Evolutionary conservation across 2,329 filamentous ascomycete genomes (phyloP).

Genomic region (Lecanicillium sp.): DNA sequence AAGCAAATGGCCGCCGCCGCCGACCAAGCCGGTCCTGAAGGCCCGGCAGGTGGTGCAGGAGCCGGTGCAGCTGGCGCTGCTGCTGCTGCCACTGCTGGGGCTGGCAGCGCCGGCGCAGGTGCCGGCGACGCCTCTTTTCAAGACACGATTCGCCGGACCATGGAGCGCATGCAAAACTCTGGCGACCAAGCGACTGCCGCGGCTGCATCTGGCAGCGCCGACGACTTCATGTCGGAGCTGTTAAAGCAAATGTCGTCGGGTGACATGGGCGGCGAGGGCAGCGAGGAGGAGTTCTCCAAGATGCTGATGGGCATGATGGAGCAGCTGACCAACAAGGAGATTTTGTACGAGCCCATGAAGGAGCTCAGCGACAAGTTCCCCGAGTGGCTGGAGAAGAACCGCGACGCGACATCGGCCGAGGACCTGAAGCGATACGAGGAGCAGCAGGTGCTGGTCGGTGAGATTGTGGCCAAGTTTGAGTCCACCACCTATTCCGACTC

Average conservation of each 20-base stretch:
- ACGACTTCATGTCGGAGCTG: constrained; percentile 87
- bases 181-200: constrained; percentile 80
- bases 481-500: constrained; percentile 72
- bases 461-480: constrained; percentile 89
- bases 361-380: constrained; percentile 92
- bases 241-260: constrained; percentile 71
- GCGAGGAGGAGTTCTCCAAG: constrained; percentile 84
- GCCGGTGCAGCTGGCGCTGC: constrained; percentile 29
- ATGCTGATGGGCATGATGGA: constrained; percentile 99
- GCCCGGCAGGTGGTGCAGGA: constrained; percentile 22
- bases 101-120: constrained; percentile 29
- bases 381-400: constrained; percentile 76
- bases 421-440: constrained; percentile 75
- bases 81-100: constrained; percentile 27
- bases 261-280: constrained; percentile 46
- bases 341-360: constrained; percentile 97
- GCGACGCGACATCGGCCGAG: constrained; percentile 53
- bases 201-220: constrained; percentile 54
- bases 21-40: constrained; percentile 16
- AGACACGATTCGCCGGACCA: constrained; percentile 85
- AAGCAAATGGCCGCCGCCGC: constrained; percentile 58
- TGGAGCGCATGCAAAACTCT: constrained; percentile 91
- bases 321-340: constrained; percentile 96
- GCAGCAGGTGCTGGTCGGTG: constrained; percentile 69
- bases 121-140: constrained; percentile 67